Percentiles rank a stretch among this genome's conserved stretches.
Conservation (phyloP, 495 filamentous ascomycete genomes). For the Astrothelium subdiscretum region DNA sequence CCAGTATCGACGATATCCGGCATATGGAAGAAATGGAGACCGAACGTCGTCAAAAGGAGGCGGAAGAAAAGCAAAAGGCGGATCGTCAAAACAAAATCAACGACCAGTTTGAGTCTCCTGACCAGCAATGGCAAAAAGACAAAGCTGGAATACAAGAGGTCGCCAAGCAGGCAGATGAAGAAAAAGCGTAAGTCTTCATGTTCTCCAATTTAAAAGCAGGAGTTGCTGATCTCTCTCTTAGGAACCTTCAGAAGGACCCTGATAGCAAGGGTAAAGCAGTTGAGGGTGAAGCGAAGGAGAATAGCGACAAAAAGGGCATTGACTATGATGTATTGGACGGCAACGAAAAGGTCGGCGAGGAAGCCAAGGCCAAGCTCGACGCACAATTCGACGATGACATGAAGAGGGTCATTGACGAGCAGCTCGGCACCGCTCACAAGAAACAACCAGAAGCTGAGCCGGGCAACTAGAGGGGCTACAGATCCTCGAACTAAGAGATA, state of each 20-base stretch:
- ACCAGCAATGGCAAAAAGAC: constrained; percentile 65
- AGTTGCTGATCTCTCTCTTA: not conserved
- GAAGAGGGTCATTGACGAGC: not conserved
- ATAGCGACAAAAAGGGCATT: not conserved
- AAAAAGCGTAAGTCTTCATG: constrained; percentile 34
- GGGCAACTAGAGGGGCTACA: not conserved
- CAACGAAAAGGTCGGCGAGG: not conserved
- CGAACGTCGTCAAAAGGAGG: constrained; percentile 59
- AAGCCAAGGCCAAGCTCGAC: not conserved
- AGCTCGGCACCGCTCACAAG: not conserved
- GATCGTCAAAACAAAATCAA: constrained; percentile 59
- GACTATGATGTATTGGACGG: not conserved
- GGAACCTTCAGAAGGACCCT: not conserved
- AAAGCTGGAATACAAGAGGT: constrained; percentile 62
- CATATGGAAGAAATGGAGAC: constrained; percentile 96
- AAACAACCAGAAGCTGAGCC: not conserved
- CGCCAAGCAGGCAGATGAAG: constrained; percentile 47
- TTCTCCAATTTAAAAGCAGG: not conserved
- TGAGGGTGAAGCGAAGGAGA: not conserved
- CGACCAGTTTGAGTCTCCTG: constrained; percentile 46
- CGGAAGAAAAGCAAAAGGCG: constrained; percentile 54
- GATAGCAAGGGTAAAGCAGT: not conserved
- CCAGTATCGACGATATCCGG: constrained; percentile 88
- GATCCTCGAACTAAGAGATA: not conserved
- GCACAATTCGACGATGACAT: not conserved